Conservation (phyloP, 305 asterid species). For the Solanum hybrid region DNA sequence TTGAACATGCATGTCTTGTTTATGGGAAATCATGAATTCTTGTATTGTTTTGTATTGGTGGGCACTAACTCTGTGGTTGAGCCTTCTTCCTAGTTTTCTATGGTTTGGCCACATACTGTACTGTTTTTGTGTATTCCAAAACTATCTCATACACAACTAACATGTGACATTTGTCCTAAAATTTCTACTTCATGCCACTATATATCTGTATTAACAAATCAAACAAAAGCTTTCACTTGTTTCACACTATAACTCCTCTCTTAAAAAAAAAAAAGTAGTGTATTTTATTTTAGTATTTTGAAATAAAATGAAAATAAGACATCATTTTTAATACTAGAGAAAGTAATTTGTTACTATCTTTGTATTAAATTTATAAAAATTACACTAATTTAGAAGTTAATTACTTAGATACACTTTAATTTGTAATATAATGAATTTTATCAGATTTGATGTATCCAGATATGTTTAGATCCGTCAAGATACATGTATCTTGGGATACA, state of each 20-base stretch:
- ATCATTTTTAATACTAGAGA: too few species aligned
- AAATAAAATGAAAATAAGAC: too few species aligned
- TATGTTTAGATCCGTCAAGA: background rate
- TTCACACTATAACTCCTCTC: background rate
- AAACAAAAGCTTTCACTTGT: background rate
- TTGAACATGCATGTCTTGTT: background rate
- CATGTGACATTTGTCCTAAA: background rate
- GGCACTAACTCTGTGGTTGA: background rate
- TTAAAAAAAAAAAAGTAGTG: background rate
- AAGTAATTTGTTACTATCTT: background rate
- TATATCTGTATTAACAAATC: background rate
- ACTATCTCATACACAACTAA: background rate
- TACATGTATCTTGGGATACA: too few species aligned
- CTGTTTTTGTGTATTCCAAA: background rate
- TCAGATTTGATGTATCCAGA: too few species aligned
- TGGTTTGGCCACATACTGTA: background rate
- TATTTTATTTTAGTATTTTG: background rate
- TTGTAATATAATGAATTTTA: too few species aligned
- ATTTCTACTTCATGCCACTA: background rate
- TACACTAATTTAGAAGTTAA: background rate
- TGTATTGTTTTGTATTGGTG: background rate
- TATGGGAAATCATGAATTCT: background rate
- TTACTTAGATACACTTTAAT: too few species aligned
- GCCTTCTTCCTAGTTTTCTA: background rate
- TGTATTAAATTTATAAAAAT: too few species aligned